Base-by-base conservation (phyloP, 2,329 filamentous ascomycete genomes). In the Trichoderma hamatum region DNA sequence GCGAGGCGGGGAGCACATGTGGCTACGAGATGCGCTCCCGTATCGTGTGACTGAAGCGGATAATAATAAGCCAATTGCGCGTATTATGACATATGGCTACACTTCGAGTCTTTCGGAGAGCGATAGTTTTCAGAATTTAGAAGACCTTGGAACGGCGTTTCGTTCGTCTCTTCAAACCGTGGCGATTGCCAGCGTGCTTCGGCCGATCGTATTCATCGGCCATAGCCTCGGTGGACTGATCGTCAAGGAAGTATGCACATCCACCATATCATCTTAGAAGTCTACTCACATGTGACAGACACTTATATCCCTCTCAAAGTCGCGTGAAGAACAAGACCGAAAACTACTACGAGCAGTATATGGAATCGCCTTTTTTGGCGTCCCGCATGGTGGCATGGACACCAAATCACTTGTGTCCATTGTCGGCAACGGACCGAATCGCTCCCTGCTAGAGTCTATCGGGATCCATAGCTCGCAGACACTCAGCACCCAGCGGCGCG, bases 151-250 rank as follows among this genome's bases (percentile, higher is more conserved):
- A 2, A 26, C 62, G 0, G 1, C 26, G 1, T 30, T 66, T 6
- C n/a, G 56, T 49, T 49, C 26, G 5, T 10, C 21, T 1, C 46
- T 66, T 66, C 61, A 46, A 4, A 7, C 19, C 2, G 26, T 66
- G 1, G 9, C 13, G 9, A 24, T 21, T 24, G 5, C 36, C 24
- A 19, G 34, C 13, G 11, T 19, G 10, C 34, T 32, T 14, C 54
- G 26, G 7, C 62, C 62, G 3, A 56, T 49, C 6, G 26, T 66
- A 6, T 56, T 66, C 5, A 46, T 66, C n/a, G 62, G 51, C 3
- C 62, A 66, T 56, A 66, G 62, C 52, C 6, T 66, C 2, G 62
- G 62, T 1, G 62, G 62, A 5, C n/a, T 66, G 1, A 46, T 66
- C 14, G 13, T 56, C 19, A 66, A 66, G 2, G 32, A 56, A 26